Percentiles rank a stretch among this genome's conserved stretches.
Evolutionary conservation across 2,329 filamentous ascomycete genomes (phyloP).

Genomic region (Botrytis tulipae): DNA sequence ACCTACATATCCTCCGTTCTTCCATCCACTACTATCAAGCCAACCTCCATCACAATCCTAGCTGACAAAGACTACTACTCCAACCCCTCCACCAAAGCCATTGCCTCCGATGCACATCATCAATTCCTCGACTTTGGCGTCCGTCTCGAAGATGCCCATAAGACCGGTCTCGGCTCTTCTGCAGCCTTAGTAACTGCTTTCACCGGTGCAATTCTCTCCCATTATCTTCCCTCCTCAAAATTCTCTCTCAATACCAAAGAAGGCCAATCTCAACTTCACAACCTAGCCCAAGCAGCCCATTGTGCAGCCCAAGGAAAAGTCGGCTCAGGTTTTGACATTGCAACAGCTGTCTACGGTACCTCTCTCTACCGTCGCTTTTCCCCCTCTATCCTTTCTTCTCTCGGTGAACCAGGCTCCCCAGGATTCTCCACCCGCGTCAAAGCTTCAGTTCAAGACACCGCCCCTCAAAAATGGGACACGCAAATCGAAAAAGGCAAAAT

Average conservation of each 20-base stretch:
- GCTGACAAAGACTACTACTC: slow-evolving; percentile 98
- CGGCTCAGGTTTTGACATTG: slow-evolving; percentile 93
- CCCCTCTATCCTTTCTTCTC: slow-evolving; percentile 63
- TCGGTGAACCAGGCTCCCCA: slow-evolving; percentile 64
- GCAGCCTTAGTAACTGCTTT: slow-evolving; percentile 90
- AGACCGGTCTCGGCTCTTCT: slow-evolving; percentile 93
- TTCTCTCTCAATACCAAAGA: slow-evolving; percentile 57
- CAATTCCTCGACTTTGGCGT: slow-evolving; percentile 75
- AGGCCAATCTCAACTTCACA: slow-evolving; percentile 70
- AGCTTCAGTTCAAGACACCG: slow-evolving; percentile 61
- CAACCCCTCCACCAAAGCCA: slow-evolving; percentile 48
- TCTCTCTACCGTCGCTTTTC: slow-evolving; percentile 93
- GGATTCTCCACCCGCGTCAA: slow-evolving; percentile 67
- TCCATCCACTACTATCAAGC: slow-evolving; percentile 52
- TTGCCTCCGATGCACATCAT: slow-evolving; percentile 44
- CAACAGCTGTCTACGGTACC: slow-evolving; percentile 86
- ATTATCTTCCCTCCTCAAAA: slow-evolving; percentile 61
- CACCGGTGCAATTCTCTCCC: slow-evolving; percentile 70
- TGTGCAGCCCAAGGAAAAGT: slow-evolving; percentile 97
- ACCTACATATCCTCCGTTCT: slow-evolving; percentile 65
- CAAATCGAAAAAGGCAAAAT: slow-evolving; percentile 70
- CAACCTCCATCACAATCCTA: slow-evolving; percentile 78
- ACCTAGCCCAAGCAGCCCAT: slow-evolving; percentile 89
- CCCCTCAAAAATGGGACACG: slow-evolving; percentile 67
- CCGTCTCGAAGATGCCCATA: slow-evolving; percentile 75